Evolutionary conservation across 139 green algal genomes (phyloP), one percentile per base, ranked within the genome.

Genomic region (Volvox reticuliferus): DNA sequence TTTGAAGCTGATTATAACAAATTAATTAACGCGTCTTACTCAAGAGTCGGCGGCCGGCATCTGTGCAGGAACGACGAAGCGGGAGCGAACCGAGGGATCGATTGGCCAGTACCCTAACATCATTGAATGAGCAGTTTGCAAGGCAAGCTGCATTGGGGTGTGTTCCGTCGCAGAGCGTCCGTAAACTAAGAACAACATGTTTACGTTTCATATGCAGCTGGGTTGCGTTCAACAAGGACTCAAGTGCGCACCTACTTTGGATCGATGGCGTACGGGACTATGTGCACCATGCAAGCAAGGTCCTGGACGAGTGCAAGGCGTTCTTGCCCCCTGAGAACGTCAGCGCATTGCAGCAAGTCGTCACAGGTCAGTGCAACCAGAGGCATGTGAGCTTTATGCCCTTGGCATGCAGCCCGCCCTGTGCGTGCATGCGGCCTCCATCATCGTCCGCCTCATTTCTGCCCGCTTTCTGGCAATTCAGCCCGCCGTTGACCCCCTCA

Each of bases 201-300:
- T 55, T 55, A 55, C 28, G 71, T 37, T 79, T 79, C 22, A 69
- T 0, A 2, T 17, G 76, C 76, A 91, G 87, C 62, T 91, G 87
- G 87, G 87, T 86, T 0, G 22, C 55, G 0, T 44, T 28, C 6
- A 67, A 91, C 16, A 79, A 78, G 61, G 63, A 69, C 1, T 19
- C 14, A 13, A 86, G 67, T 36, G 33, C 55, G 0, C 26, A 86
- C 33, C 44, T 78, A 35, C 82, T 91, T 14, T 91, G 87, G 87
- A 50, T 79, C 20, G 87, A 91, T 62, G 87, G 87, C 2, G 76
- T 86, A 12, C 26, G 62, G 12, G 87, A 91, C 62, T 91, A 91
- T 33, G 5, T 91, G 9, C 19, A 32, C 16, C 87, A 91, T 19
- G 87, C 76, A 1, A 17, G 0, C 16, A 79, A 79, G 75, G 28